These are phyloP conservation scores for Leishmania tarentolae DNA, from an alignment of 208 protist species.

Conservation along the genomic window DNA sequence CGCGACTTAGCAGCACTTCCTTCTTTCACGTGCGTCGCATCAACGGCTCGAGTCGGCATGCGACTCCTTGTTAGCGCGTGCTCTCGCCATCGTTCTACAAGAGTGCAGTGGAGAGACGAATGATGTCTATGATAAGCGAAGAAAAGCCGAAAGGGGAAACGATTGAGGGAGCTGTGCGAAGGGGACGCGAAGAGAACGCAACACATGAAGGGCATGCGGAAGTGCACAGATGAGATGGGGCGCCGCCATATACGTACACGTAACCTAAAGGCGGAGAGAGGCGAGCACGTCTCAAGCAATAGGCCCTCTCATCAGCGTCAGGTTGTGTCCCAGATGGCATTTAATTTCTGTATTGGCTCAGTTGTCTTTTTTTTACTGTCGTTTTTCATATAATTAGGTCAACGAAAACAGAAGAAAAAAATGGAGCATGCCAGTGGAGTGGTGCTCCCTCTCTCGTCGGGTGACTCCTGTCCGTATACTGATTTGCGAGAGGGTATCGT, in stretches of 20 bases:
- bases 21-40: background rate
- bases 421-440: background rate
- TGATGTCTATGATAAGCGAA: background rate
- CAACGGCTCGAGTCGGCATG: background rate
- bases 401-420: background rate
- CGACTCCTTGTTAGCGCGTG: background rate
- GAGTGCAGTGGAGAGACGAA: background rate
- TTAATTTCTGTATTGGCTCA: background rate
- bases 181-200: background rate
- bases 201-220: background rate
- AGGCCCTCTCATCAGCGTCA: background rate
- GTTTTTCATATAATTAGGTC: background rate
- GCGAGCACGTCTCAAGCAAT: background rate
- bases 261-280: background rate
- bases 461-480: background rate
- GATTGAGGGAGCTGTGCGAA: background rate
- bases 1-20: background rate
- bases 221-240: background rate
- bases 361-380: background rate
- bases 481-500: background rate
- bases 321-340: background rate
- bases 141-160: conserved; percentile 12
- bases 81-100: background rate
- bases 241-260: too few species aligned
- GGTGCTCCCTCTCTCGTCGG: background rate